phyloP scores from a whole-genome alignment of 2,329 filamentous ascomycete species.

The Onygenales sp. region DNA sequence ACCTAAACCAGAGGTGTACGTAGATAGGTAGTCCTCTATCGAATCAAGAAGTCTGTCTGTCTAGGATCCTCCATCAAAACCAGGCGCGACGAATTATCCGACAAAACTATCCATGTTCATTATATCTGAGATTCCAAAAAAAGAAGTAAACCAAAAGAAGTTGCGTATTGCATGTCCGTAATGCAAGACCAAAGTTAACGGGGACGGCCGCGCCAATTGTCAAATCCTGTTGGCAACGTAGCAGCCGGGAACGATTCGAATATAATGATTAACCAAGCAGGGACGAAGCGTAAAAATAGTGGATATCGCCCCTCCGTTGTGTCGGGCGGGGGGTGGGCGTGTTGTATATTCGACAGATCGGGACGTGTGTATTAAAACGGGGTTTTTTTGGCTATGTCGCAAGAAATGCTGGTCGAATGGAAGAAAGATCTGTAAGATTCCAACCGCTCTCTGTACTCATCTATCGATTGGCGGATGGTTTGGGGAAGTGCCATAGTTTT shows the following conservation, averaged over 20 bases:
- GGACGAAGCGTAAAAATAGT: background rate
- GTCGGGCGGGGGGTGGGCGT: background rate
- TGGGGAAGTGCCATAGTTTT: background rate
- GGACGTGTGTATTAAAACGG: too few species aligned
- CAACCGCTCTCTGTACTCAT: too few species aligned
- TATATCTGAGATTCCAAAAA: background rate
- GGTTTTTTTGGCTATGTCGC: too few species aligned
- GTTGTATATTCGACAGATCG: background rate
- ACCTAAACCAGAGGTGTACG: too few species aligned
- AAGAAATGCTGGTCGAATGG: too few species aligned
- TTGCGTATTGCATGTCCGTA: background rate
- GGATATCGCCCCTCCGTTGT: background rate
- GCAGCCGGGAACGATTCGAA: background rate
- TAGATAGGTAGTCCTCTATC: too few species aligned
- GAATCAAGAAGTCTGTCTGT: too few species aligned
- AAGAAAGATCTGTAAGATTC: too few species aligned
- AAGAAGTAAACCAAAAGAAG: background rate
- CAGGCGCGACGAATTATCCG: too few species aligned
- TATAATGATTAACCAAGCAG: background rate
- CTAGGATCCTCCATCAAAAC: too few species aligned
- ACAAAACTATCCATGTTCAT: too few species aligned
- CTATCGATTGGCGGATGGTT: background rate
- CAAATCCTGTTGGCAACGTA: background rate
- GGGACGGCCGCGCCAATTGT: background rate
- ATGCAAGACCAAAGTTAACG: too few species aligned